Percentiles rank a stretch among this genome's conserved stretches.
phyloP scores from a whole-genome alignment of 148 eudicot genomes.

The Spergularia bocconei region DNA sequence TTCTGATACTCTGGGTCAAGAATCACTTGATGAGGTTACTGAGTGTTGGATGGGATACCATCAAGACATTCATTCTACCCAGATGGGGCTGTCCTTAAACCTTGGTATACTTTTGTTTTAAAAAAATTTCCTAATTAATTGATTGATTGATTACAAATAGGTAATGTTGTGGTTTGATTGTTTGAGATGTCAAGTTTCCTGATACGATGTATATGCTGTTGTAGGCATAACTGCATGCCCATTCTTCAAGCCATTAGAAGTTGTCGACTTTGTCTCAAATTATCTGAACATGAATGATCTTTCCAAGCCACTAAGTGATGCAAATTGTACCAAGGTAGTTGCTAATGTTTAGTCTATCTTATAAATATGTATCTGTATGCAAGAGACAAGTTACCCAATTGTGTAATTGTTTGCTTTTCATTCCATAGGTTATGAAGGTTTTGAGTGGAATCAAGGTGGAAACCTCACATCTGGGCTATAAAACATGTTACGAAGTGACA shows the following conservation, averaged over 20 bases:
- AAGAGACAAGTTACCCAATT: neutral
- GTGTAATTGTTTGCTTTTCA: neutral
- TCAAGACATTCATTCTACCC: slow-evolving; percentile 79
- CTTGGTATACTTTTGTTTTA: slow-evolving; percentile 42
- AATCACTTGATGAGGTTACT: slow-evolving; percentile 51
- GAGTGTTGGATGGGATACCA: slow-evolving; percentile 80
- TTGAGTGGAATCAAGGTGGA: slow-evolving; percentile 56
- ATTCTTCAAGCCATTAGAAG: slow-evolving; percentile 50
- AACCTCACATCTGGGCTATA: slow-evolving; percentile 28
- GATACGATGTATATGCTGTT: slow-evolving; percentile 9
- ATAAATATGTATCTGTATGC: neutral
- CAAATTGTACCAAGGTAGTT: slow-evolving; percentile 57
- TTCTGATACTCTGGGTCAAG: slow-evolving; percentile 26
- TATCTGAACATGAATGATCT: slow-evolving; percentile 38
- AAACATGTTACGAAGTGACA: slow-evolving; percentile 41
- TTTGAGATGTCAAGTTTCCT: neutral
- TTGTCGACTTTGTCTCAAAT: slow-evolving; percentile 41
- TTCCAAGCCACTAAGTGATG: slow-evolving; percentile 43
- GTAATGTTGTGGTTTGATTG: too few relatives aligned
- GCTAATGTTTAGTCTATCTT: neutral
- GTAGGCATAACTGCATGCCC: slow-evolving; percentile 77
- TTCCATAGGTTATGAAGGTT: slow-evolving; percentile 50
- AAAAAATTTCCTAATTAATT: too few relatives aligned
- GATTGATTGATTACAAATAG: too few relatives aligned
- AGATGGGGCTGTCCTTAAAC: slow-evolving; percentile 80